A percentile compares a stretch with the other conserved stretches of the same genome.
These are phyloP conservation scores for Pythium grandisporangium DNA, from an alignment of 352 stramenopile genomes.

Conservation along the genomic window DNA sequence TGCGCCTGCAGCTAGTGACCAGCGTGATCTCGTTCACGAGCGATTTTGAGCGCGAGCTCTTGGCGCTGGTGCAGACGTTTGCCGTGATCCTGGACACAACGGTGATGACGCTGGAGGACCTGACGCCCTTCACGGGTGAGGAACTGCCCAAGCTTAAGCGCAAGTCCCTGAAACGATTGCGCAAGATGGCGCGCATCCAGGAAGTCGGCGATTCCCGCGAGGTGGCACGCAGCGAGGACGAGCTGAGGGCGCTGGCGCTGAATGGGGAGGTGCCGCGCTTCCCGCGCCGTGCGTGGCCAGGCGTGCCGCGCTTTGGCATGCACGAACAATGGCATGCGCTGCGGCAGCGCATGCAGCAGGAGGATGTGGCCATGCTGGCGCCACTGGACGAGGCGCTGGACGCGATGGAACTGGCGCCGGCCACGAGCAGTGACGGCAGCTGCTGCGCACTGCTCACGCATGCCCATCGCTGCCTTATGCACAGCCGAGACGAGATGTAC, in stretches of 20 bases:
- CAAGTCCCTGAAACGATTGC: conserved; percentile 63
- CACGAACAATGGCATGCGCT: conserved; percentile 7
- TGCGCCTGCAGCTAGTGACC: conserved; percentile 23
- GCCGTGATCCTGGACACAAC: conserved; percentile 43
- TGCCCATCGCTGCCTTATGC: conserved; percentile 44
- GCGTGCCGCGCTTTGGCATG: conserved; percentile 34
- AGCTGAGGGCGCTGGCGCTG: conserved; percentile 34
- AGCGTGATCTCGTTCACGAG: conserved; percentile 18
- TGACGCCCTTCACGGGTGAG: conserved; percentile 34
- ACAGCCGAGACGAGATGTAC: conserved; percentile 30
- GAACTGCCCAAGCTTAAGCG: conserved; percentile 41
- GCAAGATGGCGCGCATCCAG: conserved; percentile 45
- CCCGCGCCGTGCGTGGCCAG: conserved; percentile 31
- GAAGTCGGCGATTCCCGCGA: conserved; percentile 47
- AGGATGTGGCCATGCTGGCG: conserved; percentile 10
- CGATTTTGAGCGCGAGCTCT: conserved; percentile 39
- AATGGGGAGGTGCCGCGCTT: conserved; percentile 39
- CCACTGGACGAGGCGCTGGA: not conserved
- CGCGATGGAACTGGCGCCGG: conserved; percentile 7
- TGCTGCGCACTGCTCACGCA: conserved; percentile 44
- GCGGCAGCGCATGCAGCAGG: conserved; percentile 7
- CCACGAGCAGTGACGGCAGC: conserved; percentile 16
- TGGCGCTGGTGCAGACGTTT: conserved; percentile 31
- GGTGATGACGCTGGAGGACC: conserved; percentile 49
- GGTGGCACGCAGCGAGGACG: conserved; percentile 28